Evolutionary conservation across 2,329 filamentous ascomycete species (phyloP), one percentile per base, ranked within the genome.

Genomic region (Cordyceps cateniannulata): DNA sequence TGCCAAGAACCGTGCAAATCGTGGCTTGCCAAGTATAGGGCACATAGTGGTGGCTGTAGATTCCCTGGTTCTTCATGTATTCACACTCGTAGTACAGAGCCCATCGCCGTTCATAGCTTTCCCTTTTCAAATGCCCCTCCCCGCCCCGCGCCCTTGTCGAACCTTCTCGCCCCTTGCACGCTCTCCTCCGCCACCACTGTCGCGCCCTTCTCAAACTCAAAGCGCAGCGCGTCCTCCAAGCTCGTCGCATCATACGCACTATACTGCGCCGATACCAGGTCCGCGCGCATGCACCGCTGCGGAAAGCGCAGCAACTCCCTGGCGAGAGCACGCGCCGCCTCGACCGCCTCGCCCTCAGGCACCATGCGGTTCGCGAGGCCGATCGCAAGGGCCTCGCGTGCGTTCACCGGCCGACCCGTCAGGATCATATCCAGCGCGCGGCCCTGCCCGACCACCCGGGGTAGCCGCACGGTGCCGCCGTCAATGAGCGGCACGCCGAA

Each of bases 351-450:
- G 74, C 0, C 81, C 62, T 78, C 79, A 0, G 75, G 72, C 1
- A 84, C 81, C 0, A 84, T 75, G 0, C 81, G 72, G 66, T 79
- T 84, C 9, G 77, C 81, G 8, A 85, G 70, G 0, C 81, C 82
- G 71, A 83, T 81, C 1, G 66, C 54, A 29, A 81, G 64, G 0
- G 81, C 81, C 64, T 85, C 81, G 20, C 74, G 65, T 0, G 81
- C 81, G 0, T 63, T 64, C 0, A 85, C 79, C 0, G 75, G 65
- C 1, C 81, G 70, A 0, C 83, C 82, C 0, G 82, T 85, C 5
- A 85, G 70, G 18, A 84, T 81, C 77, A 85, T 80, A 67, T 85
- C 82, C 59, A 84, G 63, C 0, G 82, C 81, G 3, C 80, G 67
- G 0, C 81, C 80, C 1, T 84, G 71, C 0, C 82, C 82, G 24